Percentiles rank a stretch among this genome's conserved stretches.
Evolutionary conservation across 1,139 yeast species (phyloP).

Genomic region (Lodderomyces metapsilosis): DNA sequence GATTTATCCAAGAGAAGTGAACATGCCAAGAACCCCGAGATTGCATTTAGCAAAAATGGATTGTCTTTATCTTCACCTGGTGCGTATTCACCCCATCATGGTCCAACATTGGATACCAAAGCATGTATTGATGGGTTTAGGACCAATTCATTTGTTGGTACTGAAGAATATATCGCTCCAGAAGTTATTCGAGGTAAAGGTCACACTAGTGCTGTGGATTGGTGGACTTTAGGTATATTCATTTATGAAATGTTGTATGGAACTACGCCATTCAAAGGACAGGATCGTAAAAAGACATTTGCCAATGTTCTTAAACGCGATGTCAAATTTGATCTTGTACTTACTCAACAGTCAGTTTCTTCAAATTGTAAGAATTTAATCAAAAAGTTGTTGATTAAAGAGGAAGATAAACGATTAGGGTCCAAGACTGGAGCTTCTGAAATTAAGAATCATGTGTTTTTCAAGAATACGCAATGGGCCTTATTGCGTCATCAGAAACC

Average conservation of each 20-base stretch:
- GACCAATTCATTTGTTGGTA: slow-evolving; percentile 96
- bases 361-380: slow-evolving; percentile 77
- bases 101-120: slow-evolving; percentile 72
- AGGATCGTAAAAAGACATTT: slow-evolving; percentile 83
- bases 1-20: slow-evolving; percentile 91
- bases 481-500: slow-evolving; percentile 87
- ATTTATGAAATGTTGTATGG: slow-evolving; percentile 93
- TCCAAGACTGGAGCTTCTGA: slow-evolving; percentile 94
- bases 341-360: slow-evolving; percentile 55
- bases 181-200: slow-evolving; percentile 97
- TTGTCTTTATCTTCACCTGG: slow-evolving; percentile 20
- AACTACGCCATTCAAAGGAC: slow-evolving; percentile 93
- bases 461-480: slow-evolving; percentile 94
- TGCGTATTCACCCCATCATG: slow-evolving; percentile 18
- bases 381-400: slow-evolving; percentile 79
- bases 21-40: slow-evolving; percentile 58
- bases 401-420: slow-evolving; percentile 84
- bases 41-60: slow-evolving; percentile 23
- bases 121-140: slow-evolving; percentile 94
- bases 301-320: slow-evolving; percentile 83
- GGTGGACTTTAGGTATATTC: slow-evolving; percentile 98
- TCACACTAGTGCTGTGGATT: slow-evolving; percentile 95
- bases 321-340: slow-evolving; percentile 53
- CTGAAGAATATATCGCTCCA: slow-evolving; percentile 97
- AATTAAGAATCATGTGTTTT: slow-evolving; percentile 84